Conservation (phyloP, 108 stramenopile genomes). For the Nannochloropsis salina region DNA sequence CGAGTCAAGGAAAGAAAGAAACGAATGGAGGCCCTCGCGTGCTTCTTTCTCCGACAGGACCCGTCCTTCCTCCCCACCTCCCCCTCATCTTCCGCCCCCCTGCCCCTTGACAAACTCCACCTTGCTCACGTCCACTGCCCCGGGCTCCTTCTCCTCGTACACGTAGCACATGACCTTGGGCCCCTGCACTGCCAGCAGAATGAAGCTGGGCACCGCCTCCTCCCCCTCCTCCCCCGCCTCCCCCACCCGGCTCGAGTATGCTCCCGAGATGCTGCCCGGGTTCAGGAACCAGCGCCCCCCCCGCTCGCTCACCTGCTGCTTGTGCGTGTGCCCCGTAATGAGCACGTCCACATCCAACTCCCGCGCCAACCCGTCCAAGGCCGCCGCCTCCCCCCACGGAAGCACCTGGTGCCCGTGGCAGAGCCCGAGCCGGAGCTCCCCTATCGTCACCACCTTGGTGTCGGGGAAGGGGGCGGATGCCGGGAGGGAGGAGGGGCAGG, state of each 20-base stretch:
- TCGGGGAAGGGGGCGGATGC: constrained; percentile 66
- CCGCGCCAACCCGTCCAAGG: constrained; percentile 65
- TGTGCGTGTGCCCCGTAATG: constrained; percentile 86
- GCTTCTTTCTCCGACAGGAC: too few relatives aligned
- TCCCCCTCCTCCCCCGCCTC: not conserved
- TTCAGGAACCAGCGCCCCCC: constrained; percentile 84
- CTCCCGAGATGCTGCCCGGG: constrained; percentile 89
- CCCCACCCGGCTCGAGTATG: constrained; percentile 58
- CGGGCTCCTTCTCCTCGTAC: constrained; percentile 57
- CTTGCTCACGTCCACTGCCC: constrained; percentile 48
- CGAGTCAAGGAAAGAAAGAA: too few relatives aligned
- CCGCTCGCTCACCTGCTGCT: constrained; percentile 72
- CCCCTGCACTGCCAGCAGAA: constrained; percentile 87
- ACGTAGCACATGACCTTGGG: constrained; percentile 85
- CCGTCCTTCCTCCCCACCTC: too few relatives aligned
- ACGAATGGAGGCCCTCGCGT: too few relatives aligned
- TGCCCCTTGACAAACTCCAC: constrained; percentile 42
- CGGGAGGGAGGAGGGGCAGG: constrained; percentile 23
- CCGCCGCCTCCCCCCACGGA: constrained; percentile 71
- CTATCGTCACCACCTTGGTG: constrained; percentile 73
- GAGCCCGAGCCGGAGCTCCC: constrained; percentile 85
- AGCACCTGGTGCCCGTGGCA: constrained; percentile 71
- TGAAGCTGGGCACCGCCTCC: constrained; percentile 66
- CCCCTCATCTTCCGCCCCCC: too few relatives aligned
- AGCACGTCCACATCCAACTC: constrained; percentile 86